These are phyloP conservation scores for Sclerotiophoma versabilis DNA, from an alignment of 2,329 filamentous ascomycete species.

Conservation along the genomic window DNA sequence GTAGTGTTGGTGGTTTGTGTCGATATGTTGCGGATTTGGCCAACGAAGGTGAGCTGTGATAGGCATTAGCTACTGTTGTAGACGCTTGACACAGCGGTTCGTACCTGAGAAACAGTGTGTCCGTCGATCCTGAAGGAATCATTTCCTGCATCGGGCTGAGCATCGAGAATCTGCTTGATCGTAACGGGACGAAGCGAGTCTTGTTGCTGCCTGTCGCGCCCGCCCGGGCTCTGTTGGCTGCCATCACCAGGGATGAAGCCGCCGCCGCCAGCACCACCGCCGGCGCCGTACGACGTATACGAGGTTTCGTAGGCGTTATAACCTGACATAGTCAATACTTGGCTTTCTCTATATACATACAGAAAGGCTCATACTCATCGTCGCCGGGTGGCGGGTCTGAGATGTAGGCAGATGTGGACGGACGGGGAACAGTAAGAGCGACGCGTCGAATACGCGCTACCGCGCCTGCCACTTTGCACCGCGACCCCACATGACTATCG, in stretches of 20 bases:
- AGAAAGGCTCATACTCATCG: conserved; percentile 14
- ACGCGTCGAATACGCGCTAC: conserved; percentile 39
- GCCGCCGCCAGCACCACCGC: conserved; percentile 63
- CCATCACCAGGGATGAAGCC: conserved; percentile 65
- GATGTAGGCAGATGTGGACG: conserved; percentile 12
- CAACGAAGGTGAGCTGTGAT: conserved; percentile 80
- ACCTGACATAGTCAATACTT: conserved; percentile 27
- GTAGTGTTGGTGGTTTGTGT: conserved; percentile 90
- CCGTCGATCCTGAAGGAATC: conserved; percentile 83
- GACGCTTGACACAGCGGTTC: not conserved
- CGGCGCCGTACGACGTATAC: conserved; percentile 65
- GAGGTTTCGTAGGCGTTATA: conserved; percentile 52
- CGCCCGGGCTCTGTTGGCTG: conserved; percentile 54
- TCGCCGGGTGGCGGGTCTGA: conserved; percentile 17
- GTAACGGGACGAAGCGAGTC: conserved; percentile 93
- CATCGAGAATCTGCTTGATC: conserved; percentile 91
- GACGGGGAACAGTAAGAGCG: conserved; percentile 16
- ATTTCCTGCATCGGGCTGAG: conserved; percentile 66
- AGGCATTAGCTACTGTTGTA: conserved; percentile 17
- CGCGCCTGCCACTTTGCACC: conserved; percentile 18
- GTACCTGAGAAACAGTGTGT: conserved; percentile 68
- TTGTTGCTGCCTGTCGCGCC: conserved; percentile 66
- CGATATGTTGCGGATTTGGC: conserved; percentile 86
- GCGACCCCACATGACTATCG: conserved; percentile 32
- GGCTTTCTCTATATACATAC: conserved; percentile 27